These are phyloP conservation scores for Eustoma russellianum DNA, from an alignment of 257 asterid species.

Conservation along the genomic window DNA sequence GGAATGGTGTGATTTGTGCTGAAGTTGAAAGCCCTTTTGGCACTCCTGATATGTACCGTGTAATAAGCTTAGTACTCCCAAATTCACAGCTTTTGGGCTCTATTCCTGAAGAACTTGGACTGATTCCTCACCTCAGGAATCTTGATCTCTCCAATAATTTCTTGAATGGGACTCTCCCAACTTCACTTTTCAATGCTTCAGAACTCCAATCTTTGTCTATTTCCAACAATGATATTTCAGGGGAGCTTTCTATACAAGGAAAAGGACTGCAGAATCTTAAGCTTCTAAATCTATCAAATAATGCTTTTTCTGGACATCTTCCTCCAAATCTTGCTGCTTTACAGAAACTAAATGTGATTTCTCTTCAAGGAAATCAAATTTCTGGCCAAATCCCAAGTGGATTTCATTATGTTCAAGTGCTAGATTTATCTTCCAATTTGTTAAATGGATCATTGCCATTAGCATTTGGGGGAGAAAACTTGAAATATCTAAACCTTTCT, in stretches of 20 bases:
- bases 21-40: constrained; percentile 18
- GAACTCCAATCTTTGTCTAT: constrained; percentile 45
- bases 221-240: constrained; percentile 42
- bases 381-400: constrained; percentile 48
- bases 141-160: constrained; percentile 66
- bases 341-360: constrained; percentile 40
- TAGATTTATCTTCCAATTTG: constrained; percentile 63
- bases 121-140: constrained; percentile 43
- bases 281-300: constrained; percentile 48
- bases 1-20: constrained; percentile 72
- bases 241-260: constrained; percentile 29
- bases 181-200: constrained; percentile 53
- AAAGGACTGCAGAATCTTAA: constrained; percentile 16
- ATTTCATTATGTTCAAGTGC: constrained; percentile 29
- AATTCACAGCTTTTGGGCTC: constrained; percentile 47
- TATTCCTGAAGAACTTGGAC: constrained; percentile 56
- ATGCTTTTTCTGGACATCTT: constrained; percentile 47
- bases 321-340: constrained; percentile 33
- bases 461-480: constrained; percentile 51
- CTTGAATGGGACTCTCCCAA: constrained; percentile 62
- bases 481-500: constrained; percentile 68
- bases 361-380: constrained; percentile 40
- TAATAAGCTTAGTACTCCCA: constrained; percentile 43
- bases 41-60: constrained; percentile 26
- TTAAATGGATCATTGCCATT: constrained; percentile 58